Percentiles rank a stretch among this genome's conserved stretches.
These are phyloP conservation scores for Myxozyma neotropica DNA, from an alignment of 805 yeast species.

Conservation along the genomic window DNA sequence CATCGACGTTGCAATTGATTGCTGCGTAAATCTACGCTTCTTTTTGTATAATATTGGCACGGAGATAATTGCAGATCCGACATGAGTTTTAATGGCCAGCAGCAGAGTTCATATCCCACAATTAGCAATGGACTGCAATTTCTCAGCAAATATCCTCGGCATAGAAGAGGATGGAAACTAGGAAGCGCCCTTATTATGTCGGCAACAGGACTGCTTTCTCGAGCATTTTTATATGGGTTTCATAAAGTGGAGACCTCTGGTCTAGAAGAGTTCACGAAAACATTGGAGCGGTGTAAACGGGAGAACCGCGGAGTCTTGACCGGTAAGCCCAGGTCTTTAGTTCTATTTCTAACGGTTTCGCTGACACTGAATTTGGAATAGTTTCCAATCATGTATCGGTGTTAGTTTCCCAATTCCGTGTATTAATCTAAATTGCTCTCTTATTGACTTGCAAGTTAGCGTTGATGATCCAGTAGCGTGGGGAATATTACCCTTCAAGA, in stretches of 20 bases:
- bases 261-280: conserved; percentile 63
- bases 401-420: conserved; percentile 13
- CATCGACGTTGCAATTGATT: too few relatives aligned
- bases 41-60: too few relatives aligned
- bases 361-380: neutral
- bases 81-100: too few relatives aligned
- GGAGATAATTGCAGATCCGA: too few relatives aligned
- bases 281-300: conserved; percentile 59
- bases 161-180: conserved; percentile 61
- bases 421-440: neutral
- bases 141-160: conserved; percentile 63
- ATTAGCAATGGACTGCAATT: conserved; percentile 61
- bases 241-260: conserved; percentile 68
- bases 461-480: conserved; percentile 91
- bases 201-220: conserved; percentile 65
- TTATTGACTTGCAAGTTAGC: conserved; percentile 25
- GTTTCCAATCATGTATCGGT: conserved; percentile 35
- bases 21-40: too few relatives aligned
- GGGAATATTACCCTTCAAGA: conserved; percentile 79
- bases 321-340: conserved; percentile 60
- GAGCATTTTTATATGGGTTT: conserved; percentile 58
- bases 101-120: conserved; percentile 3
- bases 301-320: conserved; percentile 81
- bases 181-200: conserved; percentile 71
- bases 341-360: conserved; percentile 49